Evolutionary conservation across 2,329 filamentous ascomycete species (phyloP).

Genomic region (Apiospora rasikravindrae): DNA sequence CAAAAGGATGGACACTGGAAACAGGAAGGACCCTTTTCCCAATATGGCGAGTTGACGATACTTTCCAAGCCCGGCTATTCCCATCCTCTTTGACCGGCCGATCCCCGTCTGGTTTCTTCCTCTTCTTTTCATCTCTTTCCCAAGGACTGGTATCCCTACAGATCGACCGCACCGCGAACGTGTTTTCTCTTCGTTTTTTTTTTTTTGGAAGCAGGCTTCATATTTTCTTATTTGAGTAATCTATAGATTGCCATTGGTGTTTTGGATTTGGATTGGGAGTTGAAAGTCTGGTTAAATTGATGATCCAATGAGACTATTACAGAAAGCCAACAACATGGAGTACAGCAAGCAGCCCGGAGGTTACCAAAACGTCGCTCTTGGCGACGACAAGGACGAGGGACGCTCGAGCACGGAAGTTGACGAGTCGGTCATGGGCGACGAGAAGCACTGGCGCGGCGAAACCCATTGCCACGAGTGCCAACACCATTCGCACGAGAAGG

Average conservation of each 20-base stretch:
- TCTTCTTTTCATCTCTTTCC: background rate
- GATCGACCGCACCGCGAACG: background rate
- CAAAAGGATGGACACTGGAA: background rate
- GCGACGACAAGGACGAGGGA: conserved; percentile 37
- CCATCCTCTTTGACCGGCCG: background rate
- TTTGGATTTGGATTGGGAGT: background rate
- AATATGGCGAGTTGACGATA: background rate
- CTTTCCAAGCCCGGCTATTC: background rate
- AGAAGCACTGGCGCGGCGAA: conserved; percentile 35
- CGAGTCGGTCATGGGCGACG: conserved; percentile 40
- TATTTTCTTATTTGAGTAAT: background rate
- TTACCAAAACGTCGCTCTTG: conserved; percentile 32
- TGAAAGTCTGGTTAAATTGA: background rate
- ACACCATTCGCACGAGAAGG: conserved; percentile 19
- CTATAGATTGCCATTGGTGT: background rate
- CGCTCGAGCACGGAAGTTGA: conserved; percentile 41
- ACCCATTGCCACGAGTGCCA: conserved; percentile 17
- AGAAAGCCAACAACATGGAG: conserved; percentile 22
- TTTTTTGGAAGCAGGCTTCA: background rate
- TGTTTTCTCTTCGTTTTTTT: background rate
- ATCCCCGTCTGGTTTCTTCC: background rate
- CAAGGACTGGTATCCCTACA: background rate
- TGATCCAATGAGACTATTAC: background rate
- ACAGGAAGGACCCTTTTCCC: background rate
- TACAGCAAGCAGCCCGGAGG: conserved; percentile 21